phyloP scores from a whole-genome alignment of 306 rosid species.

The Gastrolobium villosum region DNA sequence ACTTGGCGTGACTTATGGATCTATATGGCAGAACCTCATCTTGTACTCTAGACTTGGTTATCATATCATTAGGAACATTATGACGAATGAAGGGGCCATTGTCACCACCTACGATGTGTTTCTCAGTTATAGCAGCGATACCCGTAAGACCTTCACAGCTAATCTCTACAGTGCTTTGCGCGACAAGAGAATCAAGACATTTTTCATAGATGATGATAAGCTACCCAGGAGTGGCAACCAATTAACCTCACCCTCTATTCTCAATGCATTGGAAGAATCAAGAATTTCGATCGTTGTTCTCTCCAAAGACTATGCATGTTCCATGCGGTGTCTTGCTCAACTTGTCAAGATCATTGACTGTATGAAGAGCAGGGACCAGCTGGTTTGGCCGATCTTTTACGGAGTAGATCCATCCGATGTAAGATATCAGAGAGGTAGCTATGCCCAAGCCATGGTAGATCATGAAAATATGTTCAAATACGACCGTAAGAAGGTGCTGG shows the following conservation, averaged over 20 bases:
- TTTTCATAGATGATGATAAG: background rate
- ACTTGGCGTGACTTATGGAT: no score
- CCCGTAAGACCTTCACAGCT: background rate
- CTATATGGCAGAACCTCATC: no score
- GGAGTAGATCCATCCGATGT: background rate
- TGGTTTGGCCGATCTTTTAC: conserved; percentile 7
- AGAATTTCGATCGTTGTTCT: conserved; percentile 8
- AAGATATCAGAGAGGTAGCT: background rate
- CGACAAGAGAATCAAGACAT: background rate
- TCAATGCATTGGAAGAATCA: background rate
- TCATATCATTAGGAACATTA: no score
- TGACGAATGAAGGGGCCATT: no score
- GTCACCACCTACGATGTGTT: background rate
- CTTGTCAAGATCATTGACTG: background rate
- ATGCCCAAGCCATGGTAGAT: background rate
- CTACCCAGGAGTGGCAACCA: background rate
- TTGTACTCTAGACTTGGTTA: no score
- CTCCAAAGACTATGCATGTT: background rate
- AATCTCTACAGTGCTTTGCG: background rate
- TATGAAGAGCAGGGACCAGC: background rate
- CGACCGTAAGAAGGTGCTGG: background rate
- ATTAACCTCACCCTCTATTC: background rate
- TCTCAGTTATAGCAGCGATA: conserved; percentile 20
- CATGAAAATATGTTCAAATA: background rate
- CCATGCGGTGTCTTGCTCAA: background rate